phyloP scores from a whole-genome alignment of 805 yeast genomes.

The Saturnispora dispora region DNA sequence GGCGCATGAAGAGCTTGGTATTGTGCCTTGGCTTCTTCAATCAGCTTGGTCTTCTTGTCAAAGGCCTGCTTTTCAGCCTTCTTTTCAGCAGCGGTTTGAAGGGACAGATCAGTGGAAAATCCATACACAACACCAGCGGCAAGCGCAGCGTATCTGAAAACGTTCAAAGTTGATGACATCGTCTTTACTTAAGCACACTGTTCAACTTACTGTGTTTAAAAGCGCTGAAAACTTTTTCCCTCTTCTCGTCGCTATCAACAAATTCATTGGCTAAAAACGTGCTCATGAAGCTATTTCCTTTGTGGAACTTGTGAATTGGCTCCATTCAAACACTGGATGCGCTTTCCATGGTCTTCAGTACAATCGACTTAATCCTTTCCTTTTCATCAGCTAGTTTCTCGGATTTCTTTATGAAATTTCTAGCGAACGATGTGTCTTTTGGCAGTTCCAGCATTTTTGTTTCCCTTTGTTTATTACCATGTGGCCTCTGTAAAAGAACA shows the following conservation, averaged over 20 bases:
- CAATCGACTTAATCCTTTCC: conserved; percentile 48
- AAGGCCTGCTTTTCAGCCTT: conserved; percentile 50
- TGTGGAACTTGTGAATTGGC: neutral
- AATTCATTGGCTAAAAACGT: neutral
- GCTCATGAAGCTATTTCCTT: neutral
- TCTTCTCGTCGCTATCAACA: neutral
- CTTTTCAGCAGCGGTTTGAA: conserved; percentile 51
- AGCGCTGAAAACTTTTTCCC: neutral
- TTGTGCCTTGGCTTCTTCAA: conserved; percentile 83
- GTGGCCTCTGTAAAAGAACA: conserved; percentile 6
- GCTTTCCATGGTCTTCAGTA: conserved; percentile 26
- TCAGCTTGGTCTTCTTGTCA: conserved; percentile 61
- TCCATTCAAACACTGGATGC: neutral
- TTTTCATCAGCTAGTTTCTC: conserved; percentile 43
- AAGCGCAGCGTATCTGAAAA: conserved; percentile 86
- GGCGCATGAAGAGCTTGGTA: conserved; percentile 56
- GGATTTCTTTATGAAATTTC: conserved; percentile 41
- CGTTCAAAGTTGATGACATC: conserved; percentile 31
- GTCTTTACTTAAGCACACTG: neutral
- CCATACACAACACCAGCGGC: conserved; percentile 88
- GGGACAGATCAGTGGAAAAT: conserved; percentile 66
- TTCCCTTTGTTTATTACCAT: conserved; percentile 9
- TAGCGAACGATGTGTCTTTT: conserved; percentile 43
- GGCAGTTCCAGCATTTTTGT: conserved; percentile 45
- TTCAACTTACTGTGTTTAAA: neutral